phyloP scores from a whole-genome alignment of 1,139 yeast species.

The Schizosaccharomyces versatilis region DNA sequence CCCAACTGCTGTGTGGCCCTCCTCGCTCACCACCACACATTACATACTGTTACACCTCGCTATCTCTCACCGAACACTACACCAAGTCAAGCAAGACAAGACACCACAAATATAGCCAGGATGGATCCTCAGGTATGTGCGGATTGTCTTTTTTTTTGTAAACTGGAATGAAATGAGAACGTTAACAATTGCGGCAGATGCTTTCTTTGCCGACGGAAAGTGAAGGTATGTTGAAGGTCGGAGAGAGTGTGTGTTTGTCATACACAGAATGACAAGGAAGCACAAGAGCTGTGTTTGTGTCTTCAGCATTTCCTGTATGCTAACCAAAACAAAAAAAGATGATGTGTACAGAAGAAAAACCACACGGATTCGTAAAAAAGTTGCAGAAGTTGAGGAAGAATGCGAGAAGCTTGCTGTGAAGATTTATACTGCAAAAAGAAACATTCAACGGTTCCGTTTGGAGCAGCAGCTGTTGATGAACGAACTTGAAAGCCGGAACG shows the following conservation, averaged over 20 bases:
- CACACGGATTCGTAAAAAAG: neutral
- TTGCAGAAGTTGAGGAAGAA: neutral
- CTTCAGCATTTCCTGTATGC: neutral
- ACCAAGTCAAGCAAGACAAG: neutral
- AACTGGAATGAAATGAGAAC: too few relatives aligned
- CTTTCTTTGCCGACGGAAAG: too few relatives aligned
- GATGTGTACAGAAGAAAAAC: neutral
- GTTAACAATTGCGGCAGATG: too few relatives aligned
- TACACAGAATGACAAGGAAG: too few relatives aligned
- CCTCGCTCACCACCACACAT: too few relatives aligned
- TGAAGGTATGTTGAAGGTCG: too few relatives aligned
- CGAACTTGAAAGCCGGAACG: neutral
- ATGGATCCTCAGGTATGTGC: conserved; percentile 2
- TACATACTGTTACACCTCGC: too few relatives aligned
- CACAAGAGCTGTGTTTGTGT: neutral
- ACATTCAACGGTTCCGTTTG: neutral
- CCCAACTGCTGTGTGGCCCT: too few relatives aligned
- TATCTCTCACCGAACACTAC: too few relatives aligned
- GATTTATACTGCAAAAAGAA: neutral
- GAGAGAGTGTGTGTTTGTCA: too few relatives aligned
- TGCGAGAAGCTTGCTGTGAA: neutral
- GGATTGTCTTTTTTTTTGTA: neutral
- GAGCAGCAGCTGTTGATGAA: neutral
- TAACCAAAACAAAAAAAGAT: neutral
- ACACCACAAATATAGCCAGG: neutral